These are phyloP conservation scores for Penicillium frequentans DNA, from an alignment of 2,329 filamentous ascomycete genomes.

Conservation along the genomic window DNA sequence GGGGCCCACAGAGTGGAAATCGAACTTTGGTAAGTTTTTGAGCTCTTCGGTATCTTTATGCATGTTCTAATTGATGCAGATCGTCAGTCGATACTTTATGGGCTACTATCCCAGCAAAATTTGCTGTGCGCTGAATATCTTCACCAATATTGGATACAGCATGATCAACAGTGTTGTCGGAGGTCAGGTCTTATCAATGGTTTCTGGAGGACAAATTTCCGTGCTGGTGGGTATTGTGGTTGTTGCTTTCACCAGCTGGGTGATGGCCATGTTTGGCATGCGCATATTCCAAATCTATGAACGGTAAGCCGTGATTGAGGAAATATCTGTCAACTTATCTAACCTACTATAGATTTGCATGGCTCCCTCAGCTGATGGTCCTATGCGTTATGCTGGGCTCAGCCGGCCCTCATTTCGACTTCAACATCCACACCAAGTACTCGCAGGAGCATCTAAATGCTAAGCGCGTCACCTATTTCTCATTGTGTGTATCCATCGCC, in stretches of 20 bases:
- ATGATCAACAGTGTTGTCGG: constrained; percentile 46
- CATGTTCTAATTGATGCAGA: constrained; percentile 25
- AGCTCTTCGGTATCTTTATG: background rate
- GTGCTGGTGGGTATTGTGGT: constrained; percentile 42
- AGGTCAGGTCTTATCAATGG: constrained; percentile 45
- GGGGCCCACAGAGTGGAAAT: constrained; percentile 43
- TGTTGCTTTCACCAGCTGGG: constrained; percentile 35
- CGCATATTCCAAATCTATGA: constrained; percentile 46
- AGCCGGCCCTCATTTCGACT: constrained; percentile 40
- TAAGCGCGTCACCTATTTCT: constrained; percentile 39
- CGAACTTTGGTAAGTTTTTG: constrained; percentile 39
- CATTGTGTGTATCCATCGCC: constrained; percentile 35
- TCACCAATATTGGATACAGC: constrained; percentile 45
- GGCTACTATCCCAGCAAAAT: constrained; percentile 45
- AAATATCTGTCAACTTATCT: background rate
- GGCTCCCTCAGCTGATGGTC: constrained; percentile 44
- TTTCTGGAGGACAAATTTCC: constrained; percentile 39
- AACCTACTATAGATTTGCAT: constrained; percentile 30
- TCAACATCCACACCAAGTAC: constrained; percentile 29
- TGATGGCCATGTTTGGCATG: constrained; percentile 43
- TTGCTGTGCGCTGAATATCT: constrained; percentile 41
- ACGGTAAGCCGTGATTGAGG: constrained; percentile 26
- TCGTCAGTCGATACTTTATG: constrained; percentile 44
- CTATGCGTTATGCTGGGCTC: constrained; percentile 43
- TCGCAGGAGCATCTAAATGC: constrained; percentile 30